Base-by-base conservation (phyloP, 306 rosid genomes). In the Dalbergia cochinchinensis region DNA sequence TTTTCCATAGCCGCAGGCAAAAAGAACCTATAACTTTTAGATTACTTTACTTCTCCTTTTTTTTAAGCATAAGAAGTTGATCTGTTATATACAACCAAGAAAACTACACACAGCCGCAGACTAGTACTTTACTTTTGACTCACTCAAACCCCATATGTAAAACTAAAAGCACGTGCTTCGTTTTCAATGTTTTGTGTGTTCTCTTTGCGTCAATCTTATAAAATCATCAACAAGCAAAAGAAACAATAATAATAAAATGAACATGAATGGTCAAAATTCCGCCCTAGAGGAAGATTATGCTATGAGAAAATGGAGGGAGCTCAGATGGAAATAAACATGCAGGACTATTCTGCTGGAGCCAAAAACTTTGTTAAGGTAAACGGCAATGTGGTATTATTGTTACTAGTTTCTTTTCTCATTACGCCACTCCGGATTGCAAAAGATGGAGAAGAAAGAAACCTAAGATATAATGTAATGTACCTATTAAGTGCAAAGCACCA, bases 401-500 rank as follows among this genome's bases (percentile, higher is more conserved):
- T 42, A 0, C 20, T 26, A 31, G 20, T 47, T 16, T 70, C 13
- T 70, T n/a, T 51, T 22, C 4, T 34, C 14, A 26, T 26, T 26
- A 26, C 51, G 63, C 20, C 5, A 55, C n/a, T 60, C 5, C 22
- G 44, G 10, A 3, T 19, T 57, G 33, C 33, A 22, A 18, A 14
- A n/a, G 16, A 57, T 57, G 31, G 33, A 8, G 0, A 61, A 6
- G 13, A 31, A 60, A 60, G 15, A 31, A 48, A 22, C 35, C 8
- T 6, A 37, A 26, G 26, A 18, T 37, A 44, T 8, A 47, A 9
- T 37, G 16, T 5, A 42, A 65, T 80, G 10, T 71, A 94, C 99
- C 99, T 90, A 64, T 94, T 94, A 48, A 94, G 97, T 75, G 99
- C 97, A 86, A 94, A 94, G 42, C 97, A 92, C 99, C 99, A 94